Conservation (phyloP, 1,284 basidiomycete genomes). For the Ceratobasidium sp. region DNA sequence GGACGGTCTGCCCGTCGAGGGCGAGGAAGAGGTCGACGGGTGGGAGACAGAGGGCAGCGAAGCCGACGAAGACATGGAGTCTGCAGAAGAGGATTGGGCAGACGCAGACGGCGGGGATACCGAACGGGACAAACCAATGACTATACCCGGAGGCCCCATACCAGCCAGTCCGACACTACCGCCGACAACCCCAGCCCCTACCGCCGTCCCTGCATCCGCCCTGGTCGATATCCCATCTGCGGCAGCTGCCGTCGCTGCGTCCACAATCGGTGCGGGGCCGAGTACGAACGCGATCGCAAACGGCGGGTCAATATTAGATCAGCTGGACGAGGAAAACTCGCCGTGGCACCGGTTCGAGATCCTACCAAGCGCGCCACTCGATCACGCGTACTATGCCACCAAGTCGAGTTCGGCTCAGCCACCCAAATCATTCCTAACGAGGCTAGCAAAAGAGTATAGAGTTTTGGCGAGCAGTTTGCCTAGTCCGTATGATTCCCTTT, state of each 20-base stretch:
- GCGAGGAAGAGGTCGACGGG: slow-evolving; percentile 56
- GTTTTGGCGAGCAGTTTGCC: slow-evolving; percentile 83
- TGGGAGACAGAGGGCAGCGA: slow-evolving; percentile 54
- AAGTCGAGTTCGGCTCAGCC: slow-evolving; percentile 66
- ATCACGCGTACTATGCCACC: slow-evolving; percentile 83
- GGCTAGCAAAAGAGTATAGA: slow-evolving; percentile 86
- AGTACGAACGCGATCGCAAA: slow-evolving; percentile 29
- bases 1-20: slow-evolving; percentile 43
- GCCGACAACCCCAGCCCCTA: neutral
- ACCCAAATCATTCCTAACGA: slow-evolving; percentile 77
- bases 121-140: slow-evolving; percentile 45
- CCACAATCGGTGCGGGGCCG: slow-evolving; percentile 17
- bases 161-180: neutral
- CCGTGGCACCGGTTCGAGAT: slow-evolving; percentile 84
- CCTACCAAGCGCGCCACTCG: slow-evolving; percentile 76
- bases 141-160: slow-evolving; percentile 46
- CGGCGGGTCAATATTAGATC: slow-evolving; percentile 51
- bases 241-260: slow-evolving; percentile 50
- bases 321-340: slow-evolving; percentile 51
- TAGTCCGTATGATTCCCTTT: slow-evolving; percentile 63
- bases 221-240: slow-evolving; percentile 20
- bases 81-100: slow-evolving; percentile 53
- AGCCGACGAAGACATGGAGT: slow-evolving; percentile 47
- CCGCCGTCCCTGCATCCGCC: slow-evolving; percentile 19
- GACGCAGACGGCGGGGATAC: slow-evolving; percentile 54